These are phyloP conservation scores for Drechslerella stenobrocha DNA, from an alignment of 2,329 filamentous ascomycete species.

Conservation along the genomic window DNA sequence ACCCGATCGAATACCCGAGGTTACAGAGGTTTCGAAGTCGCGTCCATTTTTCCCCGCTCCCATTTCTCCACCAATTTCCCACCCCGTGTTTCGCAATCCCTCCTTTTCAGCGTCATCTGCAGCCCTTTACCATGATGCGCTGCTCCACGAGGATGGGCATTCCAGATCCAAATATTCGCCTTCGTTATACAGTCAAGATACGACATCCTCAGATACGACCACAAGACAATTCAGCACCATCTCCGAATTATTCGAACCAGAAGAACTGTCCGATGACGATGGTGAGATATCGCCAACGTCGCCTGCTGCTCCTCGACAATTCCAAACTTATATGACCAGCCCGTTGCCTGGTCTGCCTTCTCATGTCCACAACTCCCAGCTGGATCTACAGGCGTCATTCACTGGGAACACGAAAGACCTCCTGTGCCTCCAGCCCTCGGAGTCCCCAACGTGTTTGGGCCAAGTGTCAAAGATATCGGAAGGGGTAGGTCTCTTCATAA, in stretches of 20 bases:
- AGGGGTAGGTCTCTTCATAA: constrained; percentile 12
- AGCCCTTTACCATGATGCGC: constrained; percentile 44
- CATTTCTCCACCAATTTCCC: constrained; percentile 45
- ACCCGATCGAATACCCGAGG: constrained; percentile 45
- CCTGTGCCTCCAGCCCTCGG: constrained; percentile 23
- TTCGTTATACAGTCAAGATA: constrained; percentile 39
- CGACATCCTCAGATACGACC: constrained; percentile 35
- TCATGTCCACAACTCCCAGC: constrained; percentile 43
- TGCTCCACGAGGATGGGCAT: constrained; percentile 39
- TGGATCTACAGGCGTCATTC: constrained; percentile 36
- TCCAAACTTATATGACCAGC: constrained; percentile 45
- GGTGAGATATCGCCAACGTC: constrained; percentile 47
- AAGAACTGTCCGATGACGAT: constrained; percentile 43
- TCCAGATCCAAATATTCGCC: constrained; percentile 33
- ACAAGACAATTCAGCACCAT: constrained; percentile 31
- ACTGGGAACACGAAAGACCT: constrained; percentile 35
- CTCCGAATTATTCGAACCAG: constrained; percentile 40
- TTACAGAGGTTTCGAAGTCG: constrained; percentile 42
- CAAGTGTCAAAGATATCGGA: constrained; percentile 26
- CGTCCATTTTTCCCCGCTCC: constrained; percentile 47
- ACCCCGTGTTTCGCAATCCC: constrained; percentile 47
- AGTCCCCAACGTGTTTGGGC: constrained; percentile 16
- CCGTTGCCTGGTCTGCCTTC: constrained; percentile 43
- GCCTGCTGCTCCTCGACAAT: constrained; percentile 43
- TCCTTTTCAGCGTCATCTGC: constrained; percentile 47